Base-by-base conservation (phyloP, 2,329 filamentous ascomycete species). In the Colletotrichum eleusines region DNA sequence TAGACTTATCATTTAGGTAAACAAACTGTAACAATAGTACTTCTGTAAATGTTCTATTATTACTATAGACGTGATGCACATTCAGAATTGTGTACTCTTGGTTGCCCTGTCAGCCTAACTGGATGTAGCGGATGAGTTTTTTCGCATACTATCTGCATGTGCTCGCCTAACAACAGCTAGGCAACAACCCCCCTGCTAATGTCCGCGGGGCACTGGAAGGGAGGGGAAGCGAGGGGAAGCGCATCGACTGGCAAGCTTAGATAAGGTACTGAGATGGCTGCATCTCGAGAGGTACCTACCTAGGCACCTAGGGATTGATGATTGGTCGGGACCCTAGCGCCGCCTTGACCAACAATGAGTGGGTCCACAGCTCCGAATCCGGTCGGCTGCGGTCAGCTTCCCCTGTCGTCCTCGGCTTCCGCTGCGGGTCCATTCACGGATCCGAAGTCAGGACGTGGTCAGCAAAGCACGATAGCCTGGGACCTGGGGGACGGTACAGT, bases 51-150 rank as follows among this genome's bases (percentile, higher is more conserved):
- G 20, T 40, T 40, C 14, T 9, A 31, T 28, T 23, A 23, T 31
- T 7, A 14, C 50, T 20, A 18, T 31, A 23, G 48, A 7, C 26
- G 8, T 5, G 16, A 53, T 53, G 50, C 28, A 40, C n/a, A 35
- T 28, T 40, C 16, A 18, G 38, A 54, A 54, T 28, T 62, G 26
- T 33, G 20, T 28, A 11, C 38, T 33, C 38, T 48, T 40, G 46
- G 64, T 63, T 63, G 57, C 31, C 58, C 58, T 46, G 48, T 50
- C 64, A 67, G 64, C 46, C 59, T n/a, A 53, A 51, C n/a, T 2
- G 2, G 33, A 3, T 18, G 28, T 33, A 14, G 7, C n/a, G 8
- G n/a, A n/a, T 38, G 50, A 31, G 54, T 16, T 31, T 66, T 66
- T 61, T 5, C 20, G 16, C 6, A 11, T n/a, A 2, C 53, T 62